Evolutionary conservation across 805 yeast genomes (phyloP), one percentile per base, ranked within the genome.

Genomic region (Tetrapisispora taiwanensis): DNA sequence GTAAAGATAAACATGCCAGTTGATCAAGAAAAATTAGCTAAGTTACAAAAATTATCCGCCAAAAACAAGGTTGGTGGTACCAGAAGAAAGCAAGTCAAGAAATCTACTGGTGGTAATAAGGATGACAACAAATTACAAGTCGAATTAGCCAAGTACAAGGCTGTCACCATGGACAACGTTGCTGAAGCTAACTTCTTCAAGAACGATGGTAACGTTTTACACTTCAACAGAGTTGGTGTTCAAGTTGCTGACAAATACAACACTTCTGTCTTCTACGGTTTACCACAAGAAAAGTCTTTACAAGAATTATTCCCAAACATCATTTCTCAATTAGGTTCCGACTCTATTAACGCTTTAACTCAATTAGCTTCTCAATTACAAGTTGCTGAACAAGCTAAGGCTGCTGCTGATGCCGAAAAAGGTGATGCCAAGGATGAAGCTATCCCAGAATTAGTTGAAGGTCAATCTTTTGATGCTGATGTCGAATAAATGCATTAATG

Each of bases 181-280:
- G 95, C 87, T 68, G 96, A 90, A 76, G 97, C 95, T 64, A 90
- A 89, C 79, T 84, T 90, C 77, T 89, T 90, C 84, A 84, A 76
- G 70, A 95, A 85, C 52, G 95, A 90, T 67, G 96, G 97, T 66
- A 83, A 82, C 65, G 95, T 90, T 53, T 74, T 90, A 68, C 96
- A 89, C 75, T 87, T 90, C 79, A 81, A 84, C 76, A 83, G 90
- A 70, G 95, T 92, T 56, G 94, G 92, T 72, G 94, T 89, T 54
- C 97, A 90, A 75, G 84, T 85, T 58, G 87, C 95, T 62, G 80
- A 84, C 59, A 81, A 81, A 62, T 74, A 81, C 76, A 89, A 90
- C 80, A 84, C 95, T 55, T 85, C 83, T 68, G 92, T 95, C 58
- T 83, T 90, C 79, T 84, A 87, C 69, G 97, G 97, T 68, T 79